Percentiles rank a stretch among this genome's conserved stretches.
phyloP scores from a whole-genome alignment of 306 rosid genomes.

The Ammopiptanthus mongolicus region DNA sequence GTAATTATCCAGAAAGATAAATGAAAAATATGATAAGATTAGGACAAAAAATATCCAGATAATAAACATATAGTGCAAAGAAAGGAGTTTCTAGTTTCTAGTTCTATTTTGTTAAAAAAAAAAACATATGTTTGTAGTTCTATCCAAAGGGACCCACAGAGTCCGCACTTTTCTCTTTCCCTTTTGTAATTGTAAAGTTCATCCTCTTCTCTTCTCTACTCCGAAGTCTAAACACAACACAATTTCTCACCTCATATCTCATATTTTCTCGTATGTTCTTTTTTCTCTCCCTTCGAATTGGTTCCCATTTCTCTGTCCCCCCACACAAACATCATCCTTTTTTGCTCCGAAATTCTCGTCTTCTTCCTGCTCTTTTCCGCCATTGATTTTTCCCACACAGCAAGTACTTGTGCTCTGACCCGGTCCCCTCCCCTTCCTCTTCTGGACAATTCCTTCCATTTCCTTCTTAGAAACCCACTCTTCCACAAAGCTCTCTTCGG shows the following conservation, averaged over 20 bases:
- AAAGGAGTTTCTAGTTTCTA: neutral
- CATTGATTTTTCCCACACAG: slow-evolving; percentile 14
- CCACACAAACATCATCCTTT: neutral
- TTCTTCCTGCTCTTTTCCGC: neutral
- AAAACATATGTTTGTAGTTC: too few species aligned
- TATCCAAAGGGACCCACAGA: slow-evolving; percentile 36
- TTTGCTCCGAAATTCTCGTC: slow-evolving; percentile 20
- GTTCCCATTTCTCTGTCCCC: slow-evolving; percentile 10
- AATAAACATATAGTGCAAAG: neutral
- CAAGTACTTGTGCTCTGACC: slow-evolving; percentile 4
- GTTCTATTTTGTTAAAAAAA: too few species aligned
- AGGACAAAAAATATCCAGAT: slow-evolving; percentile 24
- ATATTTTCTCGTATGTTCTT: neutral
- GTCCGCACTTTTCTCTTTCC: slow-evolving; percentile 41
- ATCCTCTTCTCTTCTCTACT: neutral
- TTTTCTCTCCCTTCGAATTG: slow-evolving; percentile 7
- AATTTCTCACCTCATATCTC: neutral
- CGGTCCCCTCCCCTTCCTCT: neutral
- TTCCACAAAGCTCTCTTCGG: neutral
- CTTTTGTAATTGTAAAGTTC: neutral
- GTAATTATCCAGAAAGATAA: slow-evolving; percentile 8
- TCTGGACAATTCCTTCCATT: too few species aligned
- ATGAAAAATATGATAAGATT: neutral
- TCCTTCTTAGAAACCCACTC: neutral
- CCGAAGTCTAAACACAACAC: slow-evolving; percentile 22